Conservation (phyloP, 768 basidiomycete genomes). For the Cystofilobasidium ferigula region DNA sequence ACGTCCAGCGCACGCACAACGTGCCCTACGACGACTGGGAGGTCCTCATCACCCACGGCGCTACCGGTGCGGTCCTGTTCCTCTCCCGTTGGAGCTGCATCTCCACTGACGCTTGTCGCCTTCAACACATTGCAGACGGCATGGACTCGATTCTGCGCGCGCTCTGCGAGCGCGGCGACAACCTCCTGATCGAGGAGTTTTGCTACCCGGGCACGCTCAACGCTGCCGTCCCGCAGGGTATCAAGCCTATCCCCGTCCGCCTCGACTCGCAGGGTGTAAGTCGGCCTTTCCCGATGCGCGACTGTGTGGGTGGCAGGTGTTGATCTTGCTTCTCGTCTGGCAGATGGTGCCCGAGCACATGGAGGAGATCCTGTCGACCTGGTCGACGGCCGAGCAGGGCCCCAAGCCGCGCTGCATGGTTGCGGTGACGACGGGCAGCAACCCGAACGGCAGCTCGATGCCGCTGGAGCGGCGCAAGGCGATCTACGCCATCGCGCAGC, state of each 20-base stretch:
- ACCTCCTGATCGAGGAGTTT: conserved; percentile 9
- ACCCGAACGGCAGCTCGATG: conserved; percentile 20
- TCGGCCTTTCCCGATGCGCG: not conserved
- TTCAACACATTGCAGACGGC: conserved; percentile 18
- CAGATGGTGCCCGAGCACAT: conserved; percentile 13
- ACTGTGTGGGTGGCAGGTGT: not conserved
- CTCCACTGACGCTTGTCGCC: not conserved
- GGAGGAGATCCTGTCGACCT: conserved; percentile 16
- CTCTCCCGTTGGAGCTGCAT: not conserved
- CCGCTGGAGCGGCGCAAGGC: conserved; percentile 1
- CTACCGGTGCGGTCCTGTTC: not conserved
- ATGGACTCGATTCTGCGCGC: conserved; percentile 10
- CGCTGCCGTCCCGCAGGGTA: conserved; percentile 6
- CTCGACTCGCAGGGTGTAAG: conserved; percentile 15
- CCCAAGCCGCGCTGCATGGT: conserved; percentile 9
- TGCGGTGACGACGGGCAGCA: conserved; percentile 15
- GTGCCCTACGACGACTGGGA: conserved; percentile 21
- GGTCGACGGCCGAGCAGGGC: conserved; percentile 6
- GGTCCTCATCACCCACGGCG: conserved; percentile 8
- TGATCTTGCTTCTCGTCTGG: no score
- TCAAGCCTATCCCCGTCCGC: conserved; percentile 8
- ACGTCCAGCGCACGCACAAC: not conserved
- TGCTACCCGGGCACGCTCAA: conserved; percentile 9
- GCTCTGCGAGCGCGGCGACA: conserved; percentile 4
- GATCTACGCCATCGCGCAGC: conserved; percentile 17